Conservation (phyloP, 345 rosid genomes). For the Citrus reticulata region DNA sequence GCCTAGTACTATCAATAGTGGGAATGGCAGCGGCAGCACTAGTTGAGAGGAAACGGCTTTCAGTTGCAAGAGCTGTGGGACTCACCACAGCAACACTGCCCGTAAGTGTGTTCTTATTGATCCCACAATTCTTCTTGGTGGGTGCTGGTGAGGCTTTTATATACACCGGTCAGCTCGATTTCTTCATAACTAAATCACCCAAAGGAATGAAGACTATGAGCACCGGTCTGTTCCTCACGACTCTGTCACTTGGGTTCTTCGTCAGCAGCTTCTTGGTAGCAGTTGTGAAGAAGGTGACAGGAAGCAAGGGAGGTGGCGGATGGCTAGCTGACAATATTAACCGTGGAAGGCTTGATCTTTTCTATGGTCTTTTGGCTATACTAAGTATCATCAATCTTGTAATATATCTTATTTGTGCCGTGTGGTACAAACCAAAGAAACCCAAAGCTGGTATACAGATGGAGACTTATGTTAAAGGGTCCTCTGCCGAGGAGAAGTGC, state of each 20-base stretch:
- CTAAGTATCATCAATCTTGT: slow-evolving; percentile 46
- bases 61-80: slow-evolving; percentile 26
- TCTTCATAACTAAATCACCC: slow-evolving; percentile 67
- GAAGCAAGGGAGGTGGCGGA: slow-evolving; percentile 30
- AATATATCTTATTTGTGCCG: slow-evolving; percentile 35
- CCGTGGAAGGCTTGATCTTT: slow-evolving; percentile 57
- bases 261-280: slow-evolving; percentile 57
- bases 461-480: slow-evolving; percentile 15
- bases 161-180: slow-evolving; percentile 65
- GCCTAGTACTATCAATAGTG: slow-evolving; percentile 38
- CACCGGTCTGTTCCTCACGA: slow-evolving; percentile 70
- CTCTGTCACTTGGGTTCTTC: slow-evolving; percentile 60
- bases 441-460: slow-evolving; percentile 21
- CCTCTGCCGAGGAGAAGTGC: slow-evolving; percentile 30
- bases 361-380: slow-evolving; percentile 49
- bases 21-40: slow-evolving; percentile 59
- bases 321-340: slow-evolving; percentile 59
- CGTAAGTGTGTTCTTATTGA: slow-evolving; percentile 41
- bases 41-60: slow-evolving; percentile 41
- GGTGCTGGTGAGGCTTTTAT: slow-evolving; percentile 65
- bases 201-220: slow-evolving; percentile 75
- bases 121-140: slow-evolving; percentile 59
- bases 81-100: slow-evolving; percentile 31
- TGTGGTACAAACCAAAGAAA: slow-evolving; percentile 39
- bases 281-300: slow-evolving; percentile 39